Percentiles rank a stretch among this genome's conserved stretches.
phyloP scores from a whole-genome alignment of 2,329 filamentous ascomycete genomes.

The Fusarium globosum region DNA sequence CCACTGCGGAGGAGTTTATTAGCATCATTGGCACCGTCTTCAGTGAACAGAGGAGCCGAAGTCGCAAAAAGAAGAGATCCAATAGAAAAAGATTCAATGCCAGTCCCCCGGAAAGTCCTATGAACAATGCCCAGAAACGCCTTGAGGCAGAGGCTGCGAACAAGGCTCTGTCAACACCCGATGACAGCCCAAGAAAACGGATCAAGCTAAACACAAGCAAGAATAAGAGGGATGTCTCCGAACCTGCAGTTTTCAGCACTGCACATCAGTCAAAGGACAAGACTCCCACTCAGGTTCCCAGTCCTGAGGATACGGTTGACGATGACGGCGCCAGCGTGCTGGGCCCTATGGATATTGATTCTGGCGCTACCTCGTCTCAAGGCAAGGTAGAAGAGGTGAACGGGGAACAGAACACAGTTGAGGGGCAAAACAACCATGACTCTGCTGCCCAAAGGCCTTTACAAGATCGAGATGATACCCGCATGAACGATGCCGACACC shows the following conservation, averaged over 20 bases:
- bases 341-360: conserved; percentile 6
- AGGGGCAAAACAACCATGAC: neutral
- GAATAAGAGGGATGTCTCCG: neutral
- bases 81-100: conserved; percentile 5
- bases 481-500: conserved; percentile 9
- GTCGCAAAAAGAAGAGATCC: neutral
- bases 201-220: conserved; percentile 5
- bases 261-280: neutral
- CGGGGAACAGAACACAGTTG: neutral
- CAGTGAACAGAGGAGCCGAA: conserved; percentile 25
- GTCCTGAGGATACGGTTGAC: neutral
- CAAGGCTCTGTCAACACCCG: neutral
- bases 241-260: neutral
- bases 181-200: conserved; percentile 10
- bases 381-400: neutral
- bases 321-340: neutral
- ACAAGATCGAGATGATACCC: neutral
- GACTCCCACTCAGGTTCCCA: neutral
- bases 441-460: neutral
- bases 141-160: neutral
- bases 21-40: conserved; percentile 15
- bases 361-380: neutral
- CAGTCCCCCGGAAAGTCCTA: conserved; percentile 9
- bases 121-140: conserved; percentile 20
- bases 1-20: conserved; percentile 24